phyloP scores from a whole-genome alignment of 192 early-diverging fungal genomes.

The Backusella australiensis region DNA sequence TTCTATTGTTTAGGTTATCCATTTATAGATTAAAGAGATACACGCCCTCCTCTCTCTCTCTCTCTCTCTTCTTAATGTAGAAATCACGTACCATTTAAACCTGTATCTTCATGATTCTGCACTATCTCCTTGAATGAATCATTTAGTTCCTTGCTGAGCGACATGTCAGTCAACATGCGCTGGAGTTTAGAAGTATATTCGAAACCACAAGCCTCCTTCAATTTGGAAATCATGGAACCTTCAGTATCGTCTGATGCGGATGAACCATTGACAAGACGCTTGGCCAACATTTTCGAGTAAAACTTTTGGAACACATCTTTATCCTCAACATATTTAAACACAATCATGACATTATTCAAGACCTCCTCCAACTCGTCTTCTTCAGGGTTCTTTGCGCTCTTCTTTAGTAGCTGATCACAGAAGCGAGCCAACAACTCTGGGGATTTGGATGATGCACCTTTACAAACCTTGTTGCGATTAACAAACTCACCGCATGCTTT shows the following conservation, averaged over 20 bases:
- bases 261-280: slow-evolving; percentile 85
- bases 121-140: slow-evolving; percentile 72
- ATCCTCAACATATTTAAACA: slow-evolving; percentile 96
- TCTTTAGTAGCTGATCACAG: slow-evolving; percentile 86
- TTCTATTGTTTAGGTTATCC: neutral
- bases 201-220: slow-evolving; percentile 80
- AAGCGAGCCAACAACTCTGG: slow-evolving; percentile 90
- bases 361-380: slow-evolving; percentile 48
- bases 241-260: slow-evolving; percentile 93
- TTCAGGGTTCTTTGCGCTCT: slow-evolving; percentile 77
- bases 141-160: slow-evolving; percentile 87
- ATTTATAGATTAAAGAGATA: neutral
- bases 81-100: slow-evolving; percentile 19
- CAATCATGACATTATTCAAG: slow-evolving; percentile 62
- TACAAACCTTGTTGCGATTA: slow-evolving; percentile 87
- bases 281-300: slow-evolving; percentile 90
- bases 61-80: neutral
- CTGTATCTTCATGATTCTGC: slow-evolving; percentile 33
- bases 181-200: slow-evolving; percentile 95
- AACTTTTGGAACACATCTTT: slow-evolving; percentile 99
- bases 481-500: slow-evolving; percentile 93
- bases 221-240: slow-evolving; percentile 87
- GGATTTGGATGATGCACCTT: slow-evolving; percentile 62
- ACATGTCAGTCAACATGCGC: slow-evolving; percentile 96
- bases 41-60: neutral